Base-by-base conservation (phyloP, 2,329 filamentous ascomycete genomes). In the Chaetomium sp. region DNA sequence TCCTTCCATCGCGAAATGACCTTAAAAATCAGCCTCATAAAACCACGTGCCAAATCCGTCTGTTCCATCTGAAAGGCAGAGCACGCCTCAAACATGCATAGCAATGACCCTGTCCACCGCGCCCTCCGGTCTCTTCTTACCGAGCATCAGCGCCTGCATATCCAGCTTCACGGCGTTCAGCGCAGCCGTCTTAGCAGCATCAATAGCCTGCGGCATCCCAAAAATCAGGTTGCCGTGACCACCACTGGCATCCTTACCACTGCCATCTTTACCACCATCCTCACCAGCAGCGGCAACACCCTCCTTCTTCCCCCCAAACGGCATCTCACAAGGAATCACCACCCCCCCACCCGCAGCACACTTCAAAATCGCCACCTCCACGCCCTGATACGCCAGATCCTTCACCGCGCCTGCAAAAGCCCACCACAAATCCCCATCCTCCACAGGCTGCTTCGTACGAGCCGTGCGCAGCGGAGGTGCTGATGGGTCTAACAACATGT, bases 351-450 rank as follows among this genome's bases (percentile, higher is more conserved):
- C 14, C 14, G 36, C 14, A 6, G 7, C 2, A 9, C 37, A 49
- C 44, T 14, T 40, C 4, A 54, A 12, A 11, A 54, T 4, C 10
- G 32, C 45, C 7, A 54, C 45, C 45, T 53, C 51, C 3, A 48
- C 51, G 1, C 45, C 52, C 19, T 35, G 38, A 8, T 49, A 49
- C 14, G 37, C 52, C n/a, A 54, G 52, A 11, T 54, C 45, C 37
- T 49, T 49, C 10, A 54, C 52, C 12, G 51, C 12, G 6, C 36
- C 51, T 6, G 51, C 43, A 42, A 53, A 53, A 8, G 43, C 51
- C 51, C 51, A 53, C 51, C 51, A 53, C 3, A 53, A 12, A 6
- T 53, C 51, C 5, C 12, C 43, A 35, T 53, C 51, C n/a, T 40
- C 33, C 27, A 53, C 9, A 5, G 45, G 38, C n/a, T 40, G n/a